These are phyloP conservation scores for Pinus tabuliformis DNA, from an alignment of 75 land plant species.

Conservation along the genomic window DNA sequence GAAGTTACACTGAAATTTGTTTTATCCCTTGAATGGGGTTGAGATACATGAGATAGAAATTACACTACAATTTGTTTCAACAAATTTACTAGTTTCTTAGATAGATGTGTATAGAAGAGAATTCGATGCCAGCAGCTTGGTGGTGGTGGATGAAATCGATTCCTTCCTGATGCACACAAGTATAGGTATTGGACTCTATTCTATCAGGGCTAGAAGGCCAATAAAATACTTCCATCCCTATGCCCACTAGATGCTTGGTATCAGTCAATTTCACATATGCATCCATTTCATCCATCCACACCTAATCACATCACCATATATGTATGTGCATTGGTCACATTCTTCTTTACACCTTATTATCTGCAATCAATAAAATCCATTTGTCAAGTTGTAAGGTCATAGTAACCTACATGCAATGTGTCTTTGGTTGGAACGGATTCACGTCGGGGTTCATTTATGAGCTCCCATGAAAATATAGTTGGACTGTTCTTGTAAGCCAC, in stretches of 20 bases:
- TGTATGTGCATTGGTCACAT: no score
- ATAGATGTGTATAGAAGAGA: slow-evolving; percentile 78
- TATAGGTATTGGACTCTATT: slow-evolving; percentile 52
- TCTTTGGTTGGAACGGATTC: slow-evolving; percentile 24
- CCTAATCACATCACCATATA: slow-evolving; percentile 19
- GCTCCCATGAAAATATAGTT: slow-evolving; percentile 52
- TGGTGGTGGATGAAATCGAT: slow-evolving; percentile 86
- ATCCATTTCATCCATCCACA: slow-evolving; percentile 89
- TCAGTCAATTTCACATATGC: slow-evolving; percentile 73
- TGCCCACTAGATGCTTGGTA: slow-evolving; percentile 58
- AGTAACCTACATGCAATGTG: slow-evolving; percentile 2
- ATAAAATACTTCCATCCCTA: slow-evolving; percentile 81
- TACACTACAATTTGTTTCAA: no score
- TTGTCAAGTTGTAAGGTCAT: no score
- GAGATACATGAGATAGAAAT: no score
- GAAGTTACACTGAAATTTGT: no score
- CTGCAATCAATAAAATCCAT: no score
- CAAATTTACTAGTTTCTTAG: slow-evolving; percentile 58
- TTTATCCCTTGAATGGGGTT: no score
- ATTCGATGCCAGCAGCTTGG: slow-evolving; percentile 61
- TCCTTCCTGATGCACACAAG: slow-evolving; percentile 20
- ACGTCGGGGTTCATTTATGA: slow-evolving; percentile 52
- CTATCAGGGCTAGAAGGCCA: slow-evolving; percentile 34
- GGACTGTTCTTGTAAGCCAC: slow-evolving; percentile 39
- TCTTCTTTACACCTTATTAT: no score